Conservation (phyloP, 2,329 filamentous ascomycete genomes). For the Botrytis fabae region DNA sequence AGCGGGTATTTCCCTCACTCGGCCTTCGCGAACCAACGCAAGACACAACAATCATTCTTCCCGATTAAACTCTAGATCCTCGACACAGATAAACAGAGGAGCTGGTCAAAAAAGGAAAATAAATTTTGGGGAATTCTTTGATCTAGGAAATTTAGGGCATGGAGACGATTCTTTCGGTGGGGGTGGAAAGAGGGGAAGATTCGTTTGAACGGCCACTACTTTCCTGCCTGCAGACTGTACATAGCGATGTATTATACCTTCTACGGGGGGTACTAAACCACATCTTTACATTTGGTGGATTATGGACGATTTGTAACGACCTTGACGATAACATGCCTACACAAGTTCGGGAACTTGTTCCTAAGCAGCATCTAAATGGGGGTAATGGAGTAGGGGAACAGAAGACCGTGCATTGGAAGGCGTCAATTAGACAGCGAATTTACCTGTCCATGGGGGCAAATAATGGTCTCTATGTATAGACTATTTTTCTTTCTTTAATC, state of each 20-base stretch:
- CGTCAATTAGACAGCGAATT: conserved; percentile 18
- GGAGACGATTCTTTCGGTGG: conserved; percentile 56
- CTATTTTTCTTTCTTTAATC: conserved; percentile 17
- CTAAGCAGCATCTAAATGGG: conserved; percentile 23
- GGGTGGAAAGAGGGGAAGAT: conserved; percentile 42
- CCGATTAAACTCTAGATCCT: conserved; percentile 31
- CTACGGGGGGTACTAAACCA: neutral
- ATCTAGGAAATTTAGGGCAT: conserved; percentile 62
- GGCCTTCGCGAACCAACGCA: conserved; percentile 33
- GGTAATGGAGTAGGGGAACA: conserved; percentile 20
- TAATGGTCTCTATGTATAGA: conserved; percentile 22
- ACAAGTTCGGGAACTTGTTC: conserved; percentile 13
- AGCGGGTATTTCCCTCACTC: conserved; percentile 36
- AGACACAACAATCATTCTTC: conserved; percentile 37
- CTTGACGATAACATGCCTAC: conserved; percentile 20
- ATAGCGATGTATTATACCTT: conserved; percentile 15
- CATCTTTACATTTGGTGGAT: conserved; percentile 11
- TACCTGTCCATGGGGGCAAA: conserved; percentile 11
- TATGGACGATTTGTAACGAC: conserved; percentile 21
- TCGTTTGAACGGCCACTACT: conserved; percentile 32
- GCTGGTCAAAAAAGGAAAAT: conserved; percentile 73
- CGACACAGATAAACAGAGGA: conserved; percentile 53
- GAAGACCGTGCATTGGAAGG: conserved; percentile 22
- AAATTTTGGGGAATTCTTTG: conserved; percentile 74
- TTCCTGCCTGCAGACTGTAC: neutral